These are phyloP conservation scores for Beauveria caledonica DNA, from an alignment of 2,329 filamentous ascomycete species.

Conservation along the genomic window DNA sequence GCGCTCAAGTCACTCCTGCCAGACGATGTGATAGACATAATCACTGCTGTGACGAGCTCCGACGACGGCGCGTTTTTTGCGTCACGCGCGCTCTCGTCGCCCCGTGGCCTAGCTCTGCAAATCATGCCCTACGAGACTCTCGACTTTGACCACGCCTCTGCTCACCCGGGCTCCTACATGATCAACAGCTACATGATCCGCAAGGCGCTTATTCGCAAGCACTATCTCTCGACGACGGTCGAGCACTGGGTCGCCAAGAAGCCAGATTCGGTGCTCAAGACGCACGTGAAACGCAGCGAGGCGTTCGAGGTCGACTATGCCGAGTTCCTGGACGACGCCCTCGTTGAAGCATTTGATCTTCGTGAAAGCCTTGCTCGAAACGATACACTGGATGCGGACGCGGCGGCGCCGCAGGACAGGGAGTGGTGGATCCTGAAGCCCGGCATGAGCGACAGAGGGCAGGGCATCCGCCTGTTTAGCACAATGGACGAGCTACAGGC, in stretches of 20 bases:
- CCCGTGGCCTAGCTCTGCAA: constrained; percentile 50
- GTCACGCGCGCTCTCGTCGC: constrained; percentile 21
- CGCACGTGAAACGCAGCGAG: constrained; percentile 68
- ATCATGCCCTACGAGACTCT: constrained; percentile 81
- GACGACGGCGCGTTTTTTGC: constrained; percentile 28
- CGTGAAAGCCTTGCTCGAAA: constrained; percentile 70
- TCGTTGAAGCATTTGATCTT: constrained; percentile 84
- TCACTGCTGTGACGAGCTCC: constrained; percentile 33
- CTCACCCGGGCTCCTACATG: constrained; percentile 49
- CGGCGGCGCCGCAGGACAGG: constrained; percentile 25
- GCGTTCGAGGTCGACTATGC: constrained; percentile 94
- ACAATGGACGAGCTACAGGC: constrained; percentile 73
- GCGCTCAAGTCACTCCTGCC: constrained; percentile 61
- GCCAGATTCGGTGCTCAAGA: constrained; percentile 58
- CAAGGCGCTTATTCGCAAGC: constrained; percentile 93
- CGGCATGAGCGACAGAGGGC: constrained; percentile 92
- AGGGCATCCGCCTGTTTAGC: constrained; percentile 85
- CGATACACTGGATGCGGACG: constrained; percentile 4
- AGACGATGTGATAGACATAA: constrained; percentile 42
- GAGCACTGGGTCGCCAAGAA: constrained; percentile 81
- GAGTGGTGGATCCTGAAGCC: constrained; percentile 99
- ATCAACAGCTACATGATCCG: constrained; percentile 91
- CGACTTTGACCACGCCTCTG: constrained; percentile 68
- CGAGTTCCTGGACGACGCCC: constrained; percentile 89
- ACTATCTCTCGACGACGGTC: constrained; percentile 80